Evolutionary conservation across 75 land plant species (phyloP).

Genomic region (Cupressus sempervirens): DNA sequence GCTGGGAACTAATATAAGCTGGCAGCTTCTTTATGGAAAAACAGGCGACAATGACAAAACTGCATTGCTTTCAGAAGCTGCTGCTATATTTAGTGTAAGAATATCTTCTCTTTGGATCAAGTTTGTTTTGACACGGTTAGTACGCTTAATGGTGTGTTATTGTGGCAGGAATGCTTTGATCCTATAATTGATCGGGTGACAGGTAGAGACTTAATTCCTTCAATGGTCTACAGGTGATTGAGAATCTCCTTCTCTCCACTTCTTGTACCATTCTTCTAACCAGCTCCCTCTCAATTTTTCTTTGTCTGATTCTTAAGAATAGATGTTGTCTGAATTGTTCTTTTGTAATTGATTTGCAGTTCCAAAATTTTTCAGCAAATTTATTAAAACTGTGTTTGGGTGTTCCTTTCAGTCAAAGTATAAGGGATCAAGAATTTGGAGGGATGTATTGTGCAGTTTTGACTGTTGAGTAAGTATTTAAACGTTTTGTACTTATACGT

Average conservation of each 20-base stretch:
- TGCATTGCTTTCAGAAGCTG: conserved; percentile 40
- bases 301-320: background rate
- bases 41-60: conserved; percentile 27
- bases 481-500: background rate
- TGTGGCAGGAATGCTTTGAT: conserved; percentile 74
- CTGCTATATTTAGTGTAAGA: conserved; percentile 68
- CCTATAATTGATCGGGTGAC: conserved; percentile 59
- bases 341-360: background rate
- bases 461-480: conserved; percentile 58
- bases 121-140: background rate
- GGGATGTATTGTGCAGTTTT: conserved; percentile 84
- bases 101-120: background rate
- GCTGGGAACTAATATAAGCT: conserved; percentile 21
- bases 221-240: conserved; percentile 83
- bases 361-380: background rate
- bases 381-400: conserved; percentile 11
- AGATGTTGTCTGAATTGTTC: background rate
- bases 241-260: background rate
- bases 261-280: background rate
- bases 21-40: conserved; percentile 81
- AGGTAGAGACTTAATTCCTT: conserved; percentile 81
- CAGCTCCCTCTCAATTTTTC: conserved; percentile 3
- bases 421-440: conserved; percentile 74
- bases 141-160: background rate
- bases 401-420: conserved; percentile 52